Base-by-base conservation (phyloP, 192 early-diverging fungal species). In the Paraglomus brasilianum region DNA sequence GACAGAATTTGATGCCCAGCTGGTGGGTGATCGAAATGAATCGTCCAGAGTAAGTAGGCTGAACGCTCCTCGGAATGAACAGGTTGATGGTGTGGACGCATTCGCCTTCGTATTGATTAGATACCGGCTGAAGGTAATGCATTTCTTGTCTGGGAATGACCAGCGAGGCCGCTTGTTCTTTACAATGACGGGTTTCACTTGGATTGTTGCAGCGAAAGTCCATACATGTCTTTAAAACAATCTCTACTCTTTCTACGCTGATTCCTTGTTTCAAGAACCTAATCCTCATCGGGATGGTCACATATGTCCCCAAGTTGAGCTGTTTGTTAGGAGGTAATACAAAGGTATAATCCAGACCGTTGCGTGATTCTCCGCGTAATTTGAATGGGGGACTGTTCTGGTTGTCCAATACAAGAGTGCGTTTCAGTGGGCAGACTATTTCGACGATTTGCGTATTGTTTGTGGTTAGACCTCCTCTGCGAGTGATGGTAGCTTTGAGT, bases 301-400 rank as follows among this genome's bases (percentile, higher is more conserved):
- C 53, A 46, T 36, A 58, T 46, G n/a, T 58, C 5, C 67, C 67
- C 1, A 69, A 8, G 21, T 58, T 69, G 36, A 69, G 49, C 44
- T 30, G 24, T 46, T 69, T 69, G 48, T 57, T 57, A 22, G 67
- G 67, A 15, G 67, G 67, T 69, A 69, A 69, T 10, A 69, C 17
- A 17, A 69, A 47, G 3, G 53, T 58, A 58, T 69, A 69, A 22
- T 69, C 67, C 42, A 69, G 13, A 22, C 53, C 67, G 42, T 13
- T 68, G 1, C 19, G 66, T 13, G 51, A 44, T 68, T 56, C 42
- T 10, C 66, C 66, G n/a, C 41, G 30, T 55, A 68, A 8, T 55
- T 68, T 68, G 17, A 41, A 68, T 22, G 66, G 40, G 11, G 66
- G 5, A n/a, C 13, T n/a, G 5, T 21, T 30, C 15, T 49, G 19